Base-by-base conservation (phyloP, 2,329 filamentous ascomycete species). In the Amauroascus verrucosus region DNA sequence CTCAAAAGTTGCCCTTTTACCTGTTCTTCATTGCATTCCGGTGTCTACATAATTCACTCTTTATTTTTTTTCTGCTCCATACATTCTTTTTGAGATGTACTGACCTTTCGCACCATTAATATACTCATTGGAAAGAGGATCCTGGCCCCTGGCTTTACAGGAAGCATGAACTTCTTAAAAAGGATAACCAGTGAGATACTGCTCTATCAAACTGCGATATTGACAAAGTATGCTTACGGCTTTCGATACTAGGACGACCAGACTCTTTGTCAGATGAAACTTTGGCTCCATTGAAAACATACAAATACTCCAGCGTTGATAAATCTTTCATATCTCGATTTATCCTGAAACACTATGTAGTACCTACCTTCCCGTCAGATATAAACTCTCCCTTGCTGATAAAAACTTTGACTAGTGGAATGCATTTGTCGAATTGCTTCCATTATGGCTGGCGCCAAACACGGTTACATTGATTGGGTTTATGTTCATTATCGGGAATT, bases 221-320 rank as follows among this genome's bases (percentile, higher is more conserved):
- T 9, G 28, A 13, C 20, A n/a, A 6, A 16, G 40, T 30, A 22
- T 16, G 33, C 33, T 44, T 41, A 30, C 20, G 3, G 16, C 14
- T 20, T 30, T 33, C 20, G 9, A 43, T 5, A 20, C 37, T 35
- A 70, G 70, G 67, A 63, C 66, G 64, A 58, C 70, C 70, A 63
- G 78, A 82, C 58, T 78, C 76, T 60, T 75, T 97, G 61, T 94
- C 90, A 26, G 88, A 95, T 64, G 89, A 97, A 64, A 88, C 88
- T 52, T 80, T 98, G 61, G 77, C 86, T 56, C 90, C 96, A 69
- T 83, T 98, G 63, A 93, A 89, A 72, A 84, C 85, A 56, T 98
- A 98, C 82, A 94, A 96, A 68, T 98, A 98, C 72, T 95, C 89
- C 62, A 88, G 86, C 64, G 89, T 98, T 70, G 93, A 98, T 77